phyloP scores from a whole-genome alignment of 805 yeast genomes.

The Candida oleophila region DNA sequence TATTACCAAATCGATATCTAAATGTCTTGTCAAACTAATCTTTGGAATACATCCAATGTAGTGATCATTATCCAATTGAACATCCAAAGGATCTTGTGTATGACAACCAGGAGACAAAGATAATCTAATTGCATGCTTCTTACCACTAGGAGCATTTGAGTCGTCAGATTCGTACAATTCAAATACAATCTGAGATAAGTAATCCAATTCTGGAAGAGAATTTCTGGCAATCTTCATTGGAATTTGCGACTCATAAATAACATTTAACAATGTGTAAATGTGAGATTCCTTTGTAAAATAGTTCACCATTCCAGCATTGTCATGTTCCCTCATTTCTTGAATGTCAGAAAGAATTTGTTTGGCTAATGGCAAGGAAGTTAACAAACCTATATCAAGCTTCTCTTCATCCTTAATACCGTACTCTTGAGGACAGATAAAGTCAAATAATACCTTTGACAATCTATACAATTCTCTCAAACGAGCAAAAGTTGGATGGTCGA shows the following conservation, averaged over 20 bases:
- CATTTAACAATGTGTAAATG: constrained; percentile 88
- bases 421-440: constrained; percentile 97
- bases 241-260: constrained; percentile 84
- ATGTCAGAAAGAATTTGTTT: constrained; percentile 82
- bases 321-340: constrained; percentile 71
- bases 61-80: constrained; percentile 92
- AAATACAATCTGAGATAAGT: constrained; percentile 89
- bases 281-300: constrained; percentile 97
- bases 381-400: constrained; percentile 90
- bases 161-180: constrained; percentile 87
- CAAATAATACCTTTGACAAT: constrained; percentile 89
- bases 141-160: constrained; percentile 55
- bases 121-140: constrained; percentile 85
- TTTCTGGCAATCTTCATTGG: constrained; percentile 96
- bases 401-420: constrained; percentile 96
- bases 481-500: constrained; percentile 78
- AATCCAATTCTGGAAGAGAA: constrained; percentile 94
- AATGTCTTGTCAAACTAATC: constrained; percentile 83
- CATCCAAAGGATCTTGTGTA: constrained; percentile 96
- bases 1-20: constrained; percentile 86
- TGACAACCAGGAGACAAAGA: constrained; percentile 98
- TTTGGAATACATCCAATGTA: constrained; percentile 95
- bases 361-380: constrained; percentile 92
- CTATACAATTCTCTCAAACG: constrained; percentile 85
- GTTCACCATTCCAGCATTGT: constrained; percentile 79